Conservation (phyloP, 805 yeast species). For the Nakazawaea wyomingensis region DNA sequence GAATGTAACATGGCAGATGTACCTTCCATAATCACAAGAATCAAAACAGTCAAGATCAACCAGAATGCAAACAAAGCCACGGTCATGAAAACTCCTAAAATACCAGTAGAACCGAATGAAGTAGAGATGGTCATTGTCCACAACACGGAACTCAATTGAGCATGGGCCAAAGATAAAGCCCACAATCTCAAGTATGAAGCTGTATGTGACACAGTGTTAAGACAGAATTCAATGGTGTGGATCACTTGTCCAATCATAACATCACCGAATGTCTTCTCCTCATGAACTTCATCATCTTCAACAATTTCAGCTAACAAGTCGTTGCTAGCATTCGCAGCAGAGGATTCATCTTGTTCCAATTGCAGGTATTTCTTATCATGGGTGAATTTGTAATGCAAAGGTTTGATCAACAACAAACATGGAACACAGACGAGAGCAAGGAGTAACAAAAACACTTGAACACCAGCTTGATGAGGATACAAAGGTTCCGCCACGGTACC, state of each 20-base stretch:
- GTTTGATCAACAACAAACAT: constrained; percentile 65
- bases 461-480: constrained; percentile 57
- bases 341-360: constrained; percentile 10
- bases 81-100: constrained; percentile 50
- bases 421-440: constrained; percentile 68
- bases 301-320: constrained; percentile 16
- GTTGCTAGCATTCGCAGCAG: constrained; percentile 13
- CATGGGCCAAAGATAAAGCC: constrained; percentile 78
- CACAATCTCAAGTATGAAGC: constrained; percentile 74
- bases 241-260: constrained; percentile 75
- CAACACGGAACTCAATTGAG: constrained; percentile 68
- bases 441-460: constrained; percentile 52
- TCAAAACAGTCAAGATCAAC: constrained; percentile 65
- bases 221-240: constrained; percentile 75
- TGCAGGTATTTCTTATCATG: constrained; percentile 24
- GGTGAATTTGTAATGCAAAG: constrained; percentile 41
- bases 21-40: constrained; percentile 75
- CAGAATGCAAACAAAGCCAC: constrained; percentile 66
- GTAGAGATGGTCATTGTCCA: constrained; percentile 73
- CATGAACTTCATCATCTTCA: constrained; percentile 34
- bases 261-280: constrained; percentile 52
- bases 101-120: constrained; percentile 53
- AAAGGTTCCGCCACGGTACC: constrained; percentile 62
- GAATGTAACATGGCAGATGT: constrained; percentile 82
- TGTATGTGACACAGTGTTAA: constrained; percentile 75